Conservation (phyloP, 1,284 basidiomycete genomes). For the Phellinidium pouzarii region DNA sequence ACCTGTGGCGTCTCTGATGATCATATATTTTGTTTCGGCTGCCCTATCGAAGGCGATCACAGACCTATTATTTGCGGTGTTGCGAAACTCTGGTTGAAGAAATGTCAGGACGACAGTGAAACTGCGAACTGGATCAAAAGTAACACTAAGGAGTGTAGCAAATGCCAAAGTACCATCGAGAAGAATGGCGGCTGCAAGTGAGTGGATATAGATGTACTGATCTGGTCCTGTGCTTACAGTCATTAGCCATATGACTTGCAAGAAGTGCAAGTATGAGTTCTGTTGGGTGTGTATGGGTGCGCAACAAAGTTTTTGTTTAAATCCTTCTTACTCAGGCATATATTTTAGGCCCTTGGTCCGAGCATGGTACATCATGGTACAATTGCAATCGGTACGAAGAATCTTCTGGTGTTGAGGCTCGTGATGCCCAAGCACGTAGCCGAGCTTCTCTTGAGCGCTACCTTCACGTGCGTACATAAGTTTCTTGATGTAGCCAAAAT, state of each 20-base stretch:
- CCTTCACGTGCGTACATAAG: slow-evolving; percentile 70
- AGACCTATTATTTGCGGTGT: slow-evolving; percentile 87
- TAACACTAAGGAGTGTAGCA: slow-evolving; percentile 96
- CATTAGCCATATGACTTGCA: slow-evolving; percentile 94
- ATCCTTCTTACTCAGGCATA: too few species aligned
- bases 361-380: slow-evolving; percentile 97
- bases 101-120: slow-evolving; percentile 96
- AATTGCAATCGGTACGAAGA: slow-evolving; percentile 98
- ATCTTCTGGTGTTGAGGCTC: slow-evolving; percentile 81
- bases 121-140: slow-evolving; percentile 99
- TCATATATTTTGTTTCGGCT: slow-evolving; percentile 90
- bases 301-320: too few species aligned
- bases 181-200: slow-evolving; percentile 99
- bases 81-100: slow-evolving; percentile 92
- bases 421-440: slow-evolving; percentile 84
- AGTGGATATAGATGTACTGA: slow-evolving; percentile 31
- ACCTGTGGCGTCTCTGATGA: slow-evolving; percentile 60
- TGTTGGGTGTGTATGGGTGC: slow-evolving; percentile 78
- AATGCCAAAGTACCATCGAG: slow-evolving; percentile 96
- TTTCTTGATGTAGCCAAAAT: not conserved
- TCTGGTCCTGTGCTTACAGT: slow-evolving; percentile 4
- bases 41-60: slow-evolving; percentile 80
- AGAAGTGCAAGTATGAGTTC: slow-evolving; percentile 93
- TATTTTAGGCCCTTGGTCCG: slow-evolving; percentile 87
- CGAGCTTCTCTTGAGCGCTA: slow-evolving; percentile 91